Base-by-base conservation (phyloP, 208 protist genomes). In the Acanthamoeba culbertsoni region DNA sequence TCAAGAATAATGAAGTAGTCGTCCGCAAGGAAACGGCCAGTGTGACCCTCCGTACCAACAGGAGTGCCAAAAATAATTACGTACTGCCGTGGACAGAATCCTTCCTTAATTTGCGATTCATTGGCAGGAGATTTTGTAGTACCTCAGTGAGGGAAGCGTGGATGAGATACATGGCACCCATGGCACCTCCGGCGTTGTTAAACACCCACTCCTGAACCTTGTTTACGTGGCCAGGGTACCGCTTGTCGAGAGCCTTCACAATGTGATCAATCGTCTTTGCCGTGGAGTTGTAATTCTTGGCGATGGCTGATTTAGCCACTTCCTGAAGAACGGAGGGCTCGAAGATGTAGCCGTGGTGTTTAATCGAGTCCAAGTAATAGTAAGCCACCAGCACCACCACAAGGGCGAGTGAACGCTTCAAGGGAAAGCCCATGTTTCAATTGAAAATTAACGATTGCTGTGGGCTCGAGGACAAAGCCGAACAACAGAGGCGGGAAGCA, bases 51-150 rank as follows among this genome's bases (percentile, higher is more conserved):
- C 16, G 94, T 95, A n/a, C 94, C 94, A 23, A 95, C 45, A 3
- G 94, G 68, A 3, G 94, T 93, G 35, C 94, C 94, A 43, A 95
- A 95, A 86, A 95, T 95, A 40, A 95, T 95, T n/a, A 95, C 91
- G 42, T 95, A 95, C 92, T 79, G 40, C 63, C 18, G 31, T 10
- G 23, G 23, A 33, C 18, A 77, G 16, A 37, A 77, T 45, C 40
- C 2, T 6, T 20, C 4, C 12, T 40, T 18, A 77, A 65, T 35
- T 31, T 23, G 10, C n/a, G 26, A 35, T 14, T 31, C n/a, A 65
- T 65, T 55, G 8, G 18, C 33, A 33, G 10, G 57, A 23, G 26
- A 79, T 79, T 53, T 23, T 43, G 31, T 53, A 42, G 37, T 79
- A 79, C 68, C 68, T 95, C 94, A 40, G 92, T 93, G 45, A 95